phyloP scores from a whole-genome alignment of 169 alveolate species.

The Plasmodium inui region DNA sequence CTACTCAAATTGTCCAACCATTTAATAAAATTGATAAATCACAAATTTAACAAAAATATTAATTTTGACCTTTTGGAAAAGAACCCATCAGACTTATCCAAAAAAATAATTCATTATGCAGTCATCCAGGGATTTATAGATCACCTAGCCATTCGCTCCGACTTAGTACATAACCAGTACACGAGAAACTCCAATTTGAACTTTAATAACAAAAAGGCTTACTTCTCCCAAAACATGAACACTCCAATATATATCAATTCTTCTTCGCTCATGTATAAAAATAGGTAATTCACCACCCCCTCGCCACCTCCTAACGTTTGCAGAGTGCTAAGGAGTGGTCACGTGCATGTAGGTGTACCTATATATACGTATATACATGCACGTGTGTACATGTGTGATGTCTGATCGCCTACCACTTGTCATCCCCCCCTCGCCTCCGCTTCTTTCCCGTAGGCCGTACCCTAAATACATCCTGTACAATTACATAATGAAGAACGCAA shows the following conservation, averaged over 20 bases:
- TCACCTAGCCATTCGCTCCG: conserved; percentile 73
- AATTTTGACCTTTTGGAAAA: conserved; percentile 43
- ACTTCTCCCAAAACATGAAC: conserved; percentile 66
- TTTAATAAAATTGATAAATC: conserved; percentile 53
- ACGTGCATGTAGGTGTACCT: neutral
- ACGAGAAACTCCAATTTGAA: conserved; percentile 46
- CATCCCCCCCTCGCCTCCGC: neutral
- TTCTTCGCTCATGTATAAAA: conserved; percentile 37
- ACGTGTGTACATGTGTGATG: neutral
- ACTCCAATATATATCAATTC: conserved; percentile 67
- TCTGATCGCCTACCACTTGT: neutral
- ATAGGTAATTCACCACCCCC: conserved; percentile 39
- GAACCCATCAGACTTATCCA: conserved; percentile 22
- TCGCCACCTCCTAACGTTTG: neutral
- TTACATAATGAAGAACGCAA: conserved; percentile 64
- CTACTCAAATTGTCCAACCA: conserved; percentile 60
- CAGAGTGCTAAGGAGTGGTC: neutral
- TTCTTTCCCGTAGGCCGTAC: conserved; percentile 44
- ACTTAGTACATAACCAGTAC: conserved; percentile 53
- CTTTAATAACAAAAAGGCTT: conserved; percentile 53
- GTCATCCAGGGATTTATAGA: conserved; percentile 73
- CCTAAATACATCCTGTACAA: conserved; percentile 61
- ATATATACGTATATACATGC: neutral
- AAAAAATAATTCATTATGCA: conserved; percentile 66
- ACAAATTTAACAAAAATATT: conserved; percentile 40